Evolutionary conservation across 805 yeast species (phyloP).

Genomic region (Yamadazyma endophytica): DNA sequence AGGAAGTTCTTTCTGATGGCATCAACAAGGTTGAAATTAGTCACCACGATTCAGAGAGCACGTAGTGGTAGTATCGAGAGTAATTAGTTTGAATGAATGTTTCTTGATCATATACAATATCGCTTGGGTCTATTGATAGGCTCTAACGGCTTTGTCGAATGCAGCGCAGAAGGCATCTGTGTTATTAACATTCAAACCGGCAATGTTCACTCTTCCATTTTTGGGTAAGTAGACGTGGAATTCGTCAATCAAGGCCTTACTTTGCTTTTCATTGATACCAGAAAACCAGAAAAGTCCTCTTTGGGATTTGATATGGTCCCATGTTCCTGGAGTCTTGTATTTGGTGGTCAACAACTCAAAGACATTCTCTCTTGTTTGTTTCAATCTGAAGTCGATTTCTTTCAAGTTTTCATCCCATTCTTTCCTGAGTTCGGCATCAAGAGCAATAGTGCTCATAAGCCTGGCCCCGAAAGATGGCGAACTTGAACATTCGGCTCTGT

Average conservation of each 20-base stretch:
- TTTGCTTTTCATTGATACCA: constrained; percentile 31
- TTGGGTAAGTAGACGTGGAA: constrained; percentile 33
- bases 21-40: background rate
- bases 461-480: constrained; percentile 45
- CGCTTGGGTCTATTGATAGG: background rate
- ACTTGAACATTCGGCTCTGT: constrained; percentile 38
- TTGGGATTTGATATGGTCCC: constrained; percentile 32
- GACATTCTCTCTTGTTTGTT: constrained; percentile 23
- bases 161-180: constrained; percentile 31
- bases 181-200: constrained; percentile 36
- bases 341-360: constrained; percentile 20
- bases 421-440: constrained; percentile 14
- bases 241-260: constrained; percentile 22
- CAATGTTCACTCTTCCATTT: constrained; percentile 39
- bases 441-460: constrained; percentile 26
- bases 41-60: too few species aligned
- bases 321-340: constrained; percentile 36
- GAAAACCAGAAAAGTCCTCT: constrained; percentile 41
- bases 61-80: too few species aligned
- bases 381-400: constrained; percentile 25
- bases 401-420: constrained; percentile 32
- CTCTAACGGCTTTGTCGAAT: constrained; percentile 31
- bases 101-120: too few species aligned
- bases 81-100: too few species aligned
- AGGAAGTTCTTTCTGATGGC: background rate